These are phyloP conservation scores for Aplosporella prunicola DNA, from an alignment of 2,329 filamentous ascomycete genomes.

Conservation along the genomic window DNA sequence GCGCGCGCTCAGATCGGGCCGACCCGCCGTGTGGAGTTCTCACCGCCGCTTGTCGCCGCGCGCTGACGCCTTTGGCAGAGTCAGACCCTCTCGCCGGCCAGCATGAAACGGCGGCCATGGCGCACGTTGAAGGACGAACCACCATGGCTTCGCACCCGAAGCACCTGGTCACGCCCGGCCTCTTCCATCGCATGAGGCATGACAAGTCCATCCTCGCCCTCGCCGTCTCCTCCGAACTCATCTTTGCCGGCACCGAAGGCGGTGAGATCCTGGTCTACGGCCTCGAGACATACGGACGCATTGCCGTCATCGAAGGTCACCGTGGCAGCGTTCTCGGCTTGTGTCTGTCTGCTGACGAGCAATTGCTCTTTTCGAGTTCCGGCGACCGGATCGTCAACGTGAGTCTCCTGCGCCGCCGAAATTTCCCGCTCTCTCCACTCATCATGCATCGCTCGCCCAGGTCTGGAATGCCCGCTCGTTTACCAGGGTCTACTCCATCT, in stretches of 20 bases:
- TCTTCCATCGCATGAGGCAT: slow-evolving; percentile 67
- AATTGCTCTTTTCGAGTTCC: slow-evolving; percentile 80
- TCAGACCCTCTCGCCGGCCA: slow-evolving; percentile 16
- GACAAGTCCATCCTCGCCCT: slow-evolving; percentile 74
- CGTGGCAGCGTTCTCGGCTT: slow-evolving; percentile 83
- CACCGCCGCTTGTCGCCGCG: slow-evolving; percentile 6
- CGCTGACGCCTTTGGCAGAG: slow-evolving; percentile 21
- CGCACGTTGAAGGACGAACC: slow-evolving; percentile 15
- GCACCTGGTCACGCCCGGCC: slow-evolving; percentile 40
- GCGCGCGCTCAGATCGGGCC: too few relatives aligned
- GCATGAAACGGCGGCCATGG: slow-evolving; percentile 16
- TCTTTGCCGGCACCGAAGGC: slow-evolving; percentile 88
- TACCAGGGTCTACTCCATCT: slow-evolving; percentile 74
- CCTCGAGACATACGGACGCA: slow-evolving; percentile 74
- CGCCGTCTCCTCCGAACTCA: slow-evolving; percentile 66
- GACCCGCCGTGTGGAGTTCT: too few relatives aligned
- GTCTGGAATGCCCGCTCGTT: slow-evolving; percentile 76
- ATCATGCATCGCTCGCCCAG: slow-evolving; percentile 29
- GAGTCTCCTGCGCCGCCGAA: slow-evolving; percentile 12
- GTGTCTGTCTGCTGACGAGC: slow-evolving; percentile 64
- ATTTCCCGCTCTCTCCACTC: slow-evolving; percentile 1
- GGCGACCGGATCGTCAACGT: slow-evolving; percentile 89
- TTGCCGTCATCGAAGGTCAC: slow-evolving; percentile 74
- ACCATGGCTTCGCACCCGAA: slow-evolving; percentile 6
- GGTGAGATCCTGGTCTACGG: slow-evolving; percentile 91